Base-by-base conservation (phyloP, 2,329 filamentous ascomycete genomes). In the Pyrenophora seminiperda region DNA sequence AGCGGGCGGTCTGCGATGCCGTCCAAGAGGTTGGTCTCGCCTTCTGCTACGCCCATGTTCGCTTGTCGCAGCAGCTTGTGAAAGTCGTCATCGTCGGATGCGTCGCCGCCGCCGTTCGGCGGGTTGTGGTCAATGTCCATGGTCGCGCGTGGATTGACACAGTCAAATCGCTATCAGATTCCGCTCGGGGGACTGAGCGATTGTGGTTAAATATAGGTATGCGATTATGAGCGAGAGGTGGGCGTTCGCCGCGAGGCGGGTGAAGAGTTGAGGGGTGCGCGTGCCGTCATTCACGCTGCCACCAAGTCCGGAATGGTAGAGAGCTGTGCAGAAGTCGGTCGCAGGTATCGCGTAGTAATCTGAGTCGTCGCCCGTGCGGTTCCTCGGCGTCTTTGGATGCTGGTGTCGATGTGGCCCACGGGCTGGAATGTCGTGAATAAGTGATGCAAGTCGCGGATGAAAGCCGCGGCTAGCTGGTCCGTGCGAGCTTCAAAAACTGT, bases 1-100 rank as follows among this genome's bases (percentile, higher is more conserved):
- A 81, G 71, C 44, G 72, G 67, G 27, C 66, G 58, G 31, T 54
- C 55, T 27, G 67, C 66, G 30, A 73, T 46, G 24, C 63, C 64
- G 4, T 61, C 62, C 6, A 67, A 43, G 18, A 68, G 62, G 19
- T 63, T 49, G 11, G 54, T 58, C n/a, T 59, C 63, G 3, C 57
- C 54, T 17, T 60, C 53, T 1, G 56, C 56, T 18, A 58, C 57
- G 7, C 54, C 60, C n/a, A 53, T 53, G 14, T 62, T 55, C 30
- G 60, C 57, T 20, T 61, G 55, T 40, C 53, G 53, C 11, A 70
- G 46, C 9, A 67, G 37, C 37, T 55, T 55, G 13, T 47, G 50
- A 11, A 66, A 55, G 34, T 63, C 58, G 7, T 58, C 58, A n/a
- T 68, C 66, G 13, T 65, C 63, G 17, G 48, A 53, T 20, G 45